Conservation (phyloP, 1,284 basidiomycete species). For the Sanghuangporus sanghuang region DNA sequence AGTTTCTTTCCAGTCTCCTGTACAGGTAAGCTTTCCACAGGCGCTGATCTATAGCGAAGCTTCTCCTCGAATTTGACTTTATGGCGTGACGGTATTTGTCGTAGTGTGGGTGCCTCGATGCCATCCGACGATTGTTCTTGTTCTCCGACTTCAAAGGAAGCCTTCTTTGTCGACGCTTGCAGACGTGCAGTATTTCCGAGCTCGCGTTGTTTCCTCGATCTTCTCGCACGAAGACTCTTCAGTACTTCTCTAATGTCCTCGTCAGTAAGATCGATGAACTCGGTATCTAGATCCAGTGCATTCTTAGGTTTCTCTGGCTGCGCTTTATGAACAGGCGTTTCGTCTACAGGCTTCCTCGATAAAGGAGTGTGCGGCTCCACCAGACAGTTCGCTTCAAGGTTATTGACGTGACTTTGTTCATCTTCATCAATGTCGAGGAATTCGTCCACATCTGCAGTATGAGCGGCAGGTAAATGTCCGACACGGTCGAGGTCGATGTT, state of each 20-base stretch:
- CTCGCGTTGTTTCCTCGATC: neutral
- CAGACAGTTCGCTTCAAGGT: neutral
- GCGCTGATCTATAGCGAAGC: conserved; percentile 2
- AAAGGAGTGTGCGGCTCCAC: neutral
- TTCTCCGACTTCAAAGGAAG: neutral
- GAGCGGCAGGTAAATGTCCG: neutral
- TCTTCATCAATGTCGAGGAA: neutral
- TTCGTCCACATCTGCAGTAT: neutral
- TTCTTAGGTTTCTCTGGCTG: neutral
- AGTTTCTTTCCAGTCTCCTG: neutral
- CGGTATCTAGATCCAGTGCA: neutral
- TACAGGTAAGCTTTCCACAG: neutral
- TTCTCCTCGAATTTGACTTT: conserved; percentile 15
- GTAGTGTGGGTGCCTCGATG: neutral
- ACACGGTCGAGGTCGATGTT: neutral
- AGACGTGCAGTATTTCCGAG: neutral
- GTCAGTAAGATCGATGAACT: conserved; percentile 28
- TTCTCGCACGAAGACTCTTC: neutral
- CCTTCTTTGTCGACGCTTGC: neutral
- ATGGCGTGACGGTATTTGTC: neutral
- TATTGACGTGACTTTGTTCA: neutral
- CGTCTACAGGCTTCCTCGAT: neutral
- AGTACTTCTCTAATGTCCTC: conserved; percentile 12
- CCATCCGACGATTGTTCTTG: neutral
- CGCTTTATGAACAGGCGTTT: neutral